A percentile compares a stretch with the other conserved stretches of the same genome.
Evolutionary conservation across 306 rosid genomes (phyloP).

Genomic region (Dalbergia cochinchinensis): DNA sequence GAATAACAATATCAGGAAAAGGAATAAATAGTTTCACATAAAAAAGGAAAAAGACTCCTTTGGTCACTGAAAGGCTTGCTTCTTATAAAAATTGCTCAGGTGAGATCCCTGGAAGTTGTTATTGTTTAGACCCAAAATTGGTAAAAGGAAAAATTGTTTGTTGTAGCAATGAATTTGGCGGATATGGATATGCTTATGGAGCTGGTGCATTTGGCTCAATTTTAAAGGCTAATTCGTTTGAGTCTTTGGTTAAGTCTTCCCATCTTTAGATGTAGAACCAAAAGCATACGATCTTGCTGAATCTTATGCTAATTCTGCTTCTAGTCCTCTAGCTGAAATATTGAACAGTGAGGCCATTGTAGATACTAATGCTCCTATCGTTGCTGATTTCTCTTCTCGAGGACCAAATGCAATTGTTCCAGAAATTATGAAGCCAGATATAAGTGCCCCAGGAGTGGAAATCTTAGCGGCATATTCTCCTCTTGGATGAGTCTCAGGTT

Average conservation of each 20-base stretch:
- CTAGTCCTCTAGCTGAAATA: too few species aligned
- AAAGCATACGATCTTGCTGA: too few species aligned
- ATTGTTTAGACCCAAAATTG: neutral
- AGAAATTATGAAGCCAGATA: too few species aligned
- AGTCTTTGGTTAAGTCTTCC: too few species aligned
- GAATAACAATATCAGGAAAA: neutral
- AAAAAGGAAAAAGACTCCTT: neutral
- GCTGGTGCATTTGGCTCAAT: neutral
- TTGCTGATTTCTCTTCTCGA: too few species aligned
- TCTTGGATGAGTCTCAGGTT: neutral
- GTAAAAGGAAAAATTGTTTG: neutral
- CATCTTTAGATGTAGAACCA: too few species aligned
- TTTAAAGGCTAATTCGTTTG: too few species aligned
- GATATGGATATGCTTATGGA: neutral
- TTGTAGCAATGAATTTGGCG: neutral
- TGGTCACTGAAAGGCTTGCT: neutral
- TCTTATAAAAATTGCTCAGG: neutral
- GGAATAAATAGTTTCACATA: neutral
- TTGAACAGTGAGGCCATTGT: too few species aligned
- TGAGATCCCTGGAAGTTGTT: neutral
- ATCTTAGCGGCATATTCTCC: neutral
- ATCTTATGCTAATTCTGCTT: too few species aligned
- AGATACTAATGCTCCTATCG: too few species aligned
- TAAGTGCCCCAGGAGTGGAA: too few species aligned
- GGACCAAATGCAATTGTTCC: too few species aligned